These are phyloP conservation scores for Aspergillus novofumigatus DNA, from an alignment of 2,329 filamentous ascomycete species.

Conservation along the genomic window DNA sequence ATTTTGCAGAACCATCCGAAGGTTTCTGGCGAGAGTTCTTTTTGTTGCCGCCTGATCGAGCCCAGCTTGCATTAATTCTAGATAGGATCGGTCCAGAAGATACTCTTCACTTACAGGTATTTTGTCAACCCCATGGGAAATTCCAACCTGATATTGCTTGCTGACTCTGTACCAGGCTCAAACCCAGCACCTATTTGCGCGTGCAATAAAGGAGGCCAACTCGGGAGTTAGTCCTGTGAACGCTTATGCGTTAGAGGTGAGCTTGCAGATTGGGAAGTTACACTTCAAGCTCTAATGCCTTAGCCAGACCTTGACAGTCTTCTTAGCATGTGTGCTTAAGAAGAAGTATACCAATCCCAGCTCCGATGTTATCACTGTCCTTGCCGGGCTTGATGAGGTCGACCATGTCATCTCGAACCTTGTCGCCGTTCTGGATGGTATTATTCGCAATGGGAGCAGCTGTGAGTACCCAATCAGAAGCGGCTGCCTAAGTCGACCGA, in stretches of 20 bases:
- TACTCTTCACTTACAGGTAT: conserved; percentile 68
- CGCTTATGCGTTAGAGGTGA: conserved; percentile 80
- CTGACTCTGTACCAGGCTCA: conserved; percentile 47
- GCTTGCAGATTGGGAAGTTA: conserved; percentile 6
- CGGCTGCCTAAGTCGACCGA: neutral
- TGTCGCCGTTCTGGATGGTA: conserved; percentile 73
- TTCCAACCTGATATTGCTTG: neutral
- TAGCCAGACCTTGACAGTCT: conserved; percentile 77
- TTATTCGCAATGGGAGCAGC: conserved; percentile 70
- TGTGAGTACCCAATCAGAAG: conserved; percentile 48
- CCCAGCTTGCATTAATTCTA: conserved; percentile 64
- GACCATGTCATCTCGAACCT: conserved; percentile 86
- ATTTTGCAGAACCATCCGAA: conserved; percentile 68
- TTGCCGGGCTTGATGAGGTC: conserved; percentile 84
- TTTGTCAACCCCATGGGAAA: neutral
- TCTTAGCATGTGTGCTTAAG: conserved; percentile 73
- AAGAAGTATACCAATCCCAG: conserved; percentile 95
- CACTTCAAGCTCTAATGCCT: conserved; percentile 38
- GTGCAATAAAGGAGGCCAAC: conserved; percentile 67
- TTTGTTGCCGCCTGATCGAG: conserved; percentile 73
- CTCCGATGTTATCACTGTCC: conserved; percentile 85
- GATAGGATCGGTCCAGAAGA: conserved; percentile 68
- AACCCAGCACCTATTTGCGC: conserved; percentile 72
- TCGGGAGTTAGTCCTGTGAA: conserved; percentile 58
- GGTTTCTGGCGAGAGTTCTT: conserved; percentile 98